These are phyloP conservation scores for Eimeria falciformis DNA, from an alignment of 169 alveolate genomes.

Conservation along the genomic window DNA sequence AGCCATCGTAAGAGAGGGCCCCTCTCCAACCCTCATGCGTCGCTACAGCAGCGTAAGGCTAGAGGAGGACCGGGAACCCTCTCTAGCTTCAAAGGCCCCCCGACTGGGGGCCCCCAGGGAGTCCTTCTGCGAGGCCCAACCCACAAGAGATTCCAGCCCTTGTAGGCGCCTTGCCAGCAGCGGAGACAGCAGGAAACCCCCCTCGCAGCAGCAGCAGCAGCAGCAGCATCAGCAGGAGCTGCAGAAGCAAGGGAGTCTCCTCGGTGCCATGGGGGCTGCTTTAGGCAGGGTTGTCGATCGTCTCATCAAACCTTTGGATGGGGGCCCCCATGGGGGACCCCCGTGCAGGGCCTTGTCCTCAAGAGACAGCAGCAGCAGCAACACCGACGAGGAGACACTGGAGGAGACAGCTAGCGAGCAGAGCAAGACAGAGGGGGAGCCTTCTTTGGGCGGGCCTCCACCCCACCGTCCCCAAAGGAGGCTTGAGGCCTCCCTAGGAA, in stretches of 20 bases:
- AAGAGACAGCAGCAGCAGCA: not conserved
- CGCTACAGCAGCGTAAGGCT: not conserved
- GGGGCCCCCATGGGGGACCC: not conserved
- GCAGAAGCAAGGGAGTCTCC: constrained; percentile 13
- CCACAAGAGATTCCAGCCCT: not conserved
- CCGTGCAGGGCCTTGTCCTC: not conserved
- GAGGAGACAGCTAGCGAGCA: not conserved
- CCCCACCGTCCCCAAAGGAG: not conserved
- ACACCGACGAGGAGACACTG: not conserved
- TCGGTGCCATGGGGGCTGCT: constrained; percentile 16
- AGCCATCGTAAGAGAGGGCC: not conserved
- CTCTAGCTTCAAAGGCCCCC: no score
- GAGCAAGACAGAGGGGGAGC: not conserved
- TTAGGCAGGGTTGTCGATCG: constrained; percentile 8
- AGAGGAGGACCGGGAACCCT: not conserved
- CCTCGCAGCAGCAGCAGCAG: not conserved
- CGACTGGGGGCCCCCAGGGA: constrained; percentile 23
- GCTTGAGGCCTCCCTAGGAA: not conserved
- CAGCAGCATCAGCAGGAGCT: not conserved
- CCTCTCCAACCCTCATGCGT: constrained; percentile 10
- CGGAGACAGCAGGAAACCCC: not conserved
- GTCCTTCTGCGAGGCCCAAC: not conserved
- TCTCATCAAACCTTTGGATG: not conserved
- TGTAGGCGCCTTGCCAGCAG: not conserved
- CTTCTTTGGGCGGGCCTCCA: not conserved